These are phyloP conservation scores for Prunella vulgaris DNA, from an alignment of 257 asterid species.

Conservation along the genomic window DNA sequence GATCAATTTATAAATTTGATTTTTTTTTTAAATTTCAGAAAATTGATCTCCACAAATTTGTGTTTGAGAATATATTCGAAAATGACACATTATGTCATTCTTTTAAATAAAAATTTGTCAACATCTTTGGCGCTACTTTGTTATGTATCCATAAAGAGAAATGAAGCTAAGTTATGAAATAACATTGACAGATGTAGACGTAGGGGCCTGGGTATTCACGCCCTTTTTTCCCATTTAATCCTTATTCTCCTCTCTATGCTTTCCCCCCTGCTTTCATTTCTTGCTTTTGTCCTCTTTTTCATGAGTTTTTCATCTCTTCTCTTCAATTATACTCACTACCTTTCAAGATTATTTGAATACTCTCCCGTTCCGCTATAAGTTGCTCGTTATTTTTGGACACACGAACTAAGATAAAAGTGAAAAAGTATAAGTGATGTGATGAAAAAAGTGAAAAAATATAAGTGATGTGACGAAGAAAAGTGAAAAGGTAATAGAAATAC, in stretches of 20 bases:
- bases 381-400: too few relatives aligned
- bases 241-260: too few relatives aligned
- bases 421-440: too few relatives aligned
- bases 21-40: background rate
- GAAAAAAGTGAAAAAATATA: too few relatives aligned
- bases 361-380: too few relatives aligned
- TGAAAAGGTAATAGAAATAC: too few relatives aligned
- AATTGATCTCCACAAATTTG: background rate
- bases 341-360: too few relatives aligned
- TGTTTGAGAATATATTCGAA: background rate
- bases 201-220: background rate
- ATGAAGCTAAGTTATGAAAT: background rate
- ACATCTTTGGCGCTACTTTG: background rate
- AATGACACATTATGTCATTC: background rate
- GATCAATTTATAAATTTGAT: too few relatives aligned
- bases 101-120: background rate
- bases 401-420: too few relatives aligned
- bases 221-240: background rate
- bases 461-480: too few relatives aligned
- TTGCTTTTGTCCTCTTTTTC: background rate
- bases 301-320: too few relatives aligned
- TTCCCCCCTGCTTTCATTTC: background rate
- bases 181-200: background rate
- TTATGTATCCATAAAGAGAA: background rate
- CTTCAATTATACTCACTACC: background rate